phyloP scores from a whole-genome alignment of 345 rosid species.

The Sonneratia caseolaris region DNA sequence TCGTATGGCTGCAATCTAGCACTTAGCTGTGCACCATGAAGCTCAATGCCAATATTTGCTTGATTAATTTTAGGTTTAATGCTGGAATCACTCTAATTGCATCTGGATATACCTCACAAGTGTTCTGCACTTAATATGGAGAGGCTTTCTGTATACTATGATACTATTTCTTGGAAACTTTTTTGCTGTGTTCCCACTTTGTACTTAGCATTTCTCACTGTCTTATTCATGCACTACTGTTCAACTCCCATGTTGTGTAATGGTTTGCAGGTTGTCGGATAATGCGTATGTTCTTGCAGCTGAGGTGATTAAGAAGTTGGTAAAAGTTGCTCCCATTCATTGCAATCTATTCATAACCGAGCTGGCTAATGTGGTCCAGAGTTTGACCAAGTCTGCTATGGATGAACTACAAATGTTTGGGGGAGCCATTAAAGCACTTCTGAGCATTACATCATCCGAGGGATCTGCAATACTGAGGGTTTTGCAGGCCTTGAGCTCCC shows the following conservation, averaged over 20 bases:
- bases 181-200: neutral
- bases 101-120: neutral
- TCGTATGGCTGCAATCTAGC: neutral
- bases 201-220: neutral
- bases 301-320: slow-evolving; percentile 85
- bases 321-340: slow-evolving; percentile 68
- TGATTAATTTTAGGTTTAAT: neutral
- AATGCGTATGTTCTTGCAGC: slow-evolving; percentile 78
- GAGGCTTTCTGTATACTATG: neutral
- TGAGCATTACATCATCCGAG: slow-evolving; percentile 66
- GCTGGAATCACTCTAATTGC: neutral
- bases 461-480: slow-evolving; percentile 93
- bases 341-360: slow-evolving; percentile 72
- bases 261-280: slow-evolving; percentile 69
- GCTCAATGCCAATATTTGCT: neutral
- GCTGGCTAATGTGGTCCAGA: slow-evolving; percentile 64
- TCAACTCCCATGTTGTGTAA: neutral
- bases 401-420: slow-evolving; percentile 69
- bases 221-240: neutral
- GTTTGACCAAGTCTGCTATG: slow-evolving; percentile 66
- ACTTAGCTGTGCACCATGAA: neutral
- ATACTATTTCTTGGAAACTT: neutral
- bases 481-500: slow-evolving; percentile 77
- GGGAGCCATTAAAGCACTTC: slow-evolving; percentile 72
- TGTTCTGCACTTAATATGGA: neutral